phyloP scores from a whole-genome alignment of 148 eudicot species.

The Euryodendron excelsum region DNA sequence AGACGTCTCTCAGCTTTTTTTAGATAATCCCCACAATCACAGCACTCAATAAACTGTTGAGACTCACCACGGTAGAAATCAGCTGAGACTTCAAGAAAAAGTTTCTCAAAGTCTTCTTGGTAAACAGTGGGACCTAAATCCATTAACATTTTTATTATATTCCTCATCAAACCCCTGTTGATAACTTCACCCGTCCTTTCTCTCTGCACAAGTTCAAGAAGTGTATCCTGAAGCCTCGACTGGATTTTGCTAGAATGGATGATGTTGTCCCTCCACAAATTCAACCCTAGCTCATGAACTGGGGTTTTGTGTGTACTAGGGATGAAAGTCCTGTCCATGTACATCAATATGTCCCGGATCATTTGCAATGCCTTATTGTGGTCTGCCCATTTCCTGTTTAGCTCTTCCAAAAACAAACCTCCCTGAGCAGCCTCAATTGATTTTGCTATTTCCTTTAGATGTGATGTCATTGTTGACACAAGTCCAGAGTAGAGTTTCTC shows the following conservation, averaged over 20 bases:
- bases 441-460: constrained; percentile 53
- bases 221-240: constrained; percentile 45
- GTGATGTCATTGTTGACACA: constrained; percentile 62
- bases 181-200: constrained; percentile 67
- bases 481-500: constrained; percentile 72
- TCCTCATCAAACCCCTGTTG: constrained; percentile 60
- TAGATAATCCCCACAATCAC: constrained; percentile 67
- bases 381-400: constrained; percentile 71
- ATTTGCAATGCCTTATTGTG: constrained; percentile 77
- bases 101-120: constrained; percentile 70
- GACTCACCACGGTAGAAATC: constrained; percentile 61
- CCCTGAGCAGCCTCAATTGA: constrained; percentile 69
- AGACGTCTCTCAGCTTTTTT: constrained; percentile 66
- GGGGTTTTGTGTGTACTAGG: constrained; percentile 61
- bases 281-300: constrained; percentile 66
- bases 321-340: constrained; percentile 75
- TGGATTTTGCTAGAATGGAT: constrained; percentile 51
- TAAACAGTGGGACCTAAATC: constrained; percentile 59
- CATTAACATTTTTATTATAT: constrained; percentile 55
- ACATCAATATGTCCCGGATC: constrained; percentile 77
- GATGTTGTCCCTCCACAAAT: constrained; percentile 71
- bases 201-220: constrained; percentile 48
- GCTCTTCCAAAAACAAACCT: constrained; percentile 61
- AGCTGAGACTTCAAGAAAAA: constrained; percentile 57
- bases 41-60: constrained; percentile 59